A percentile compares a stretch with the other conserved stretches of the same genome.
These are phyloP conservation scores for Microbotryum silenes-acaulis DNA, from an alignment of 1,284 basidiomycete species.

Conservation along the genomic window DNA sequence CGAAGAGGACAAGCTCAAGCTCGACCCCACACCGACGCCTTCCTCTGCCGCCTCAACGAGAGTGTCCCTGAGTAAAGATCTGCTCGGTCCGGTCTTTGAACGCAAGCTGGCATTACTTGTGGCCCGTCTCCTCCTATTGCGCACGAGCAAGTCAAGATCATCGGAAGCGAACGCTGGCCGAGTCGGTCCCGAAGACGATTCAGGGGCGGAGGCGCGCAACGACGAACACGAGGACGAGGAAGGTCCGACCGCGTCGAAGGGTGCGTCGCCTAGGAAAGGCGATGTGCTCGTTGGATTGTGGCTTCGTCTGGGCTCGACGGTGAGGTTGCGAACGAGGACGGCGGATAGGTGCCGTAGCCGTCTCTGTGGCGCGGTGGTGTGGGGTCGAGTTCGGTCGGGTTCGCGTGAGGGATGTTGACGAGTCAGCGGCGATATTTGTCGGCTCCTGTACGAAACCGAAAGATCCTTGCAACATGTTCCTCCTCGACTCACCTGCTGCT, in stretches of 20 bases:
- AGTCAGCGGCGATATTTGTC: too few relatives aligned
- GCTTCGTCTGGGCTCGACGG: constrained; percentile 68
- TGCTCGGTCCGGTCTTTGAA: too few relatives aligned
- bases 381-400: too few relatives aligned
- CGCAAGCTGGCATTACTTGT: too few relatives aligned
- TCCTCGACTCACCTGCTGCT: too few relatives aligned
- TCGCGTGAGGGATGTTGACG: too few relatives aligned
- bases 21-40: too few relatives aligned
- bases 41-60: too few relatives aligned
- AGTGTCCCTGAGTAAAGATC: too few relatives aligned
- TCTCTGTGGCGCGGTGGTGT: constrained; percentile 44
- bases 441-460: too few relatives aligned
- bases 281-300: constrained; percentile 61
- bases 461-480: too few relatives aligned
- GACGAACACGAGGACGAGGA: constrained; percentile 49
- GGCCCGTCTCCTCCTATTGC: not conserved
- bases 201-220: constrained; percentile 60
- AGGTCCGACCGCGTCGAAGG: constrained; percentile 27
- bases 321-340: constrained; percentile 68
- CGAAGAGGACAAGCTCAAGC: too few relatives aligned
- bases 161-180: constrained; percentile 52
- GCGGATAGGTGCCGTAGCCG: constrained; percentile 64
- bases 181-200: constrained; percentile 47
- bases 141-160: constrained; percentile 49
- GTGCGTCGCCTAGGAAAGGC: constrained; percentile 45